Evolutionary conservation across 2,329 filamentous ascomycete genomes (phyloP), one percentile per base, ranked within the genome.

Genomic region (Pseudocercospora fijiensis): DNA sequence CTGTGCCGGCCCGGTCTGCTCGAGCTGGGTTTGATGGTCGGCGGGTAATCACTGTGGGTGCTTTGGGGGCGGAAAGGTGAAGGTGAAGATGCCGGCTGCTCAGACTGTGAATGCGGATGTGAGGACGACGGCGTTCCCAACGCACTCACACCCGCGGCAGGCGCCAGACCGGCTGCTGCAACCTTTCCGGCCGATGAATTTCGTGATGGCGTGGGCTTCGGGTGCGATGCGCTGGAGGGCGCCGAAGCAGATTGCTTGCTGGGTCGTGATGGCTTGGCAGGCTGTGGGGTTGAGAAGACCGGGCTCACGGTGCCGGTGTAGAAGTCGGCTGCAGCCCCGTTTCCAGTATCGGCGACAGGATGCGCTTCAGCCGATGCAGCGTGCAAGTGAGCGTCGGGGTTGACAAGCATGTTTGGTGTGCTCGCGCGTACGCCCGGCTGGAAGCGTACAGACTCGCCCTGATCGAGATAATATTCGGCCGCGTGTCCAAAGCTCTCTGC

Each of bases 401-500:
- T 79, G 30, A 80, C 82, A 16, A 84, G 79, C 61, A 86, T 82
- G 41, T 86, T 78, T 0, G 81, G 53, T 24, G 78, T 78, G 16
- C 80, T 74, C 6, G 84, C 81, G 49, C 86, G 79, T 10, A 86
- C 78, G n/a, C 86, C 86, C 6, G 86, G 86, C 72, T 88, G 86
- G 11, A 78, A 73, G 9, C 78, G 72, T 1, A 88, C 85, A 18
- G 84, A 87, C 71, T 88, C 78, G 10, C 86, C 86, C 69, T 85
- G 81, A 71, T 88, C 86, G 49, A 83, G 81, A 72, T 88, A 88
- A 73, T 86, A 88, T 33, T 87, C 85, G n/a, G 73, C 72, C 16
- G 86, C 82, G 5, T 85, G 85, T 37, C 86, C 86, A 59, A 81
- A 80, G 55, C 65, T 67, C 52, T 74, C 65, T 24, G 79, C 65